Base-by-base conservation (phyloP, 768 basidiomycete species). In the Xerocomellus dryophilus region DNA sequence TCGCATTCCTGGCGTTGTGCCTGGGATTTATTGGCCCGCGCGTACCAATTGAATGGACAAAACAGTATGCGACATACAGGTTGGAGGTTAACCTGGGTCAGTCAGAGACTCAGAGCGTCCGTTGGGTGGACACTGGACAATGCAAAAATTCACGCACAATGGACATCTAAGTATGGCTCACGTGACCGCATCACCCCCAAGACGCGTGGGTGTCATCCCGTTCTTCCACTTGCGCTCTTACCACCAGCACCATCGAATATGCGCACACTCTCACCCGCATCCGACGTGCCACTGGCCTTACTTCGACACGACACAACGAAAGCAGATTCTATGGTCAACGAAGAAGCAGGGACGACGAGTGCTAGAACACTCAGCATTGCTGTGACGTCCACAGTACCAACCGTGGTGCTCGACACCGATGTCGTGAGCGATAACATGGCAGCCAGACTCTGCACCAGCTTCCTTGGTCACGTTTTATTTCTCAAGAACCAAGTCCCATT, bases 401-500 rank as follows among this genome's bases (percentile, higher is more conserved):
- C 58, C 0, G 69, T 81, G 34, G 44, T 57, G 25, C 72, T 90
- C 32, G 79, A 86, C 42, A 63, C 74, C 4, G 79, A 83, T 10
- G 54, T 61, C 2, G 77, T 91, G 18, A 77, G 78, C 20, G 81
- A 82, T 51, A 72, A 70, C 6, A 75, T 86, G 66, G 89, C 89
- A 10, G 82, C 85, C 1, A 77, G 78, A 20, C 77, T 92, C 2
- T 82, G 86, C 3, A 74, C 76, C 12, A 81, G 79, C 53, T 67
- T 90, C 25, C 71, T 92, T 0, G 82, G 82, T 0, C 88, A 90
- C 63, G 77, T 90, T 2, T 66, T 91, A 17, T 92, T 88, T 63
- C 72, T 91, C 51, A 92, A 91, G 66, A 85, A 80, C 57, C 89
- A 91, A 61, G 75, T 90, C 0, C 89, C 88, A 1, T 83, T 90